phyloP scores from a whole-genome alignment of 2,329 filamentous ascomycete species.

The Triangularia verruculosa region DNA sequence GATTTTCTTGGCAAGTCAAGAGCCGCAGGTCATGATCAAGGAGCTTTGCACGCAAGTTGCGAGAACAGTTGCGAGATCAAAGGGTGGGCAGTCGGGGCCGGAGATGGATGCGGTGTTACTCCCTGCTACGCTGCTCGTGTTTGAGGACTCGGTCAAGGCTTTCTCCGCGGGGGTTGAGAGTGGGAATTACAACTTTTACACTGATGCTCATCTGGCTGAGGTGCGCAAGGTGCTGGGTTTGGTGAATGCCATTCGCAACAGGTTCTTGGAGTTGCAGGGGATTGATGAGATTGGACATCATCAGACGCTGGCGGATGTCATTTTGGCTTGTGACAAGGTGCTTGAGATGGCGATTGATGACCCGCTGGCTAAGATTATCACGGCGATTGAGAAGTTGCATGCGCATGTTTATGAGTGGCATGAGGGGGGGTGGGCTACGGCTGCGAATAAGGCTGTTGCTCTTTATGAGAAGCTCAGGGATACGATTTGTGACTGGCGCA shows the following conservation, averaged over 20 bases:
- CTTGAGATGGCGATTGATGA: constrained; percentile 74
- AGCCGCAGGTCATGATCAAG: constrained; percentile 42
- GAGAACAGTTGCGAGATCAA: constrained; percentile 35
- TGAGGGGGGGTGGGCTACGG: constrained; percentile 77
- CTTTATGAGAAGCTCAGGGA: constrained; percentile 77
- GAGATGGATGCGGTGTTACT: constrained; percentile 55
- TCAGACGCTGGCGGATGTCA: constrained; percentile 75
- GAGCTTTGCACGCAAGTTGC: constrained; percentile 45
- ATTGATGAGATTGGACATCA: constrained; percentile 67
- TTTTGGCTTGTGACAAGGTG: constrained; percentile 70
- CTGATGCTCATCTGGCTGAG: constrained; percentile 72
- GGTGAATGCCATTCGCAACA: constrained; percentile 63
- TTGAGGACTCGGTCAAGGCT: constrained; percentile 56
- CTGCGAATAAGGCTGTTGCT: constrained; percentile 64
- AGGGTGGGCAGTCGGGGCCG: constrained; percentile 29
- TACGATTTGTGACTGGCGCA: constrained; percentile 82
- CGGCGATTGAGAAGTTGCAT: constrained; percentile 84
- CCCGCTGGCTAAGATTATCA: constrained; percentile 81
- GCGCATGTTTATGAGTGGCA: constrained; percentile 90
- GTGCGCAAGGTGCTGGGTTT: constrained; percentile 69
- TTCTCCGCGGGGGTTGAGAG: constrained; percentile 34
- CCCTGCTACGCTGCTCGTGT: constrained; percentile 60
- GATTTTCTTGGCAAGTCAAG: constrained; percentile 46
- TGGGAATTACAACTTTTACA: constrained; percentile 80
- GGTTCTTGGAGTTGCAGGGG: constrained; percentile 69